Evolutionary conservation across 805 yeast genomes (phyloP), one percentile per base, ranked within the genome.

Genomic region (Cyberlindnera lachancei): DNA sequence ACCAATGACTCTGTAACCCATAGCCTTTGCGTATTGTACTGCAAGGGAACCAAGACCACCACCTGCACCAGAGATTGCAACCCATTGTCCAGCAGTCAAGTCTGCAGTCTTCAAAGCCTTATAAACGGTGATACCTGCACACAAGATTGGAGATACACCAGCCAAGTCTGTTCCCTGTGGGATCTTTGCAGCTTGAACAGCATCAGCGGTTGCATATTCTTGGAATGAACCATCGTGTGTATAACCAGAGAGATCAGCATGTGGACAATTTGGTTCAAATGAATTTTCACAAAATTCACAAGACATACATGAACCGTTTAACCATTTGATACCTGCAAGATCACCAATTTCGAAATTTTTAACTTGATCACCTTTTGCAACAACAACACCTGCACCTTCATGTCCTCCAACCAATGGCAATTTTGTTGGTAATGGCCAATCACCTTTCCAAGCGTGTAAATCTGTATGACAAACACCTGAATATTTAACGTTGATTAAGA

Each of bases 111-210:
- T 83, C 55, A 84, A 66, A 20, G 94, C 95, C 68, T 83, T 84
- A 75, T 84, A 84, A 34, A 81, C 94, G 23, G 95, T 84, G 62
- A 84, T 73, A 60, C 95, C 95, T 13, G 94, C 95, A 64, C 95
- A 84, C 50, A 85, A 70, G 52, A 84, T 75, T 47, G 95, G 94
- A 5, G 94, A 75, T 35, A 75, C 73, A 40, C 64, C 68, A 32
- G 88, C 86, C 48, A 83, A 68, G 53, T 85, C 87, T 19, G 82
- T 64, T 32, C 78, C 81, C 48, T 65, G 54, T 30, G 92, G 87
- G 48, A 84, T 75, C 45, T 69, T 64, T 17, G 94, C 94, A 19
- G 92, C 94, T 54, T 84, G 92, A 32, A 79, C 70, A 26, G 90
- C 90, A 56, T 83, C 88, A 22, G 90, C 94, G 30, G 88, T 76